phyloP scores from a whole-genome alignment of 108 stramenopile genomes.

The Nannochloropsis gaditana region DNA sequence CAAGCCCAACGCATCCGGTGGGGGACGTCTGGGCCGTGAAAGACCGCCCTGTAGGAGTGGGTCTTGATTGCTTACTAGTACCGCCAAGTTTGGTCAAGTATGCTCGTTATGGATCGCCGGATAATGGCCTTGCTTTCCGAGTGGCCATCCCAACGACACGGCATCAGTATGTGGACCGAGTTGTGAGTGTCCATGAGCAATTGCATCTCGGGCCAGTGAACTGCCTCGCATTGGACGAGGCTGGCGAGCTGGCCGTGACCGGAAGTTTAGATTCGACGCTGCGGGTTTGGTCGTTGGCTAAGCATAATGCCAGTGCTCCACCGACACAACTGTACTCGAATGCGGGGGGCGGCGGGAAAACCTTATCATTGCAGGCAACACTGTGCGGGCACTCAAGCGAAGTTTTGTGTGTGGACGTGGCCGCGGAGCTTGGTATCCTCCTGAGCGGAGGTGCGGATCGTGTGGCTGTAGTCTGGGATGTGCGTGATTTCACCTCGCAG shows the following conservation, averaged over 20 bases:
- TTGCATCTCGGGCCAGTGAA: constrained; percentile 76
- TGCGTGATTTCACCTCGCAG: constrained; percentile 73
- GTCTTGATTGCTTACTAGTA: constrained; percentile 11
- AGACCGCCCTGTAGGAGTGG: constrained; percentile 34
- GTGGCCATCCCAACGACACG: not conserved
- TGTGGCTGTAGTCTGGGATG: constrained; percentile 80
- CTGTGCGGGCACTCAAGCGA: constrained; percentile 79
- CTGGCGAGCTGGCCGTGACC: constrained; percentile 73
- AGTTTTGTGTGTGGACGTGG: constrained; percentile 75
- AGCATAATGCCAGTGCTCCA: constrained; percentile 26
- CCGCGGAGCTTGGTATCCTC: constrained; percentile 71
- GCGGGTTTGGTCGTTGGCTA: constrained; percentile 75
- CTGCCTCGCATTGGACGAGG: constrained; percentile 63
- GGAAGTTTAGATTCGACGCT: constrained; percentile 82
- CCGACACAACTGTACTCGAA: constrained; percentile 25
- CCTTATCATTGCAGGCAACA: constrained; percentile 66
- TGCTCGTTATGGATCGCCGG: constrained; percentile 36
- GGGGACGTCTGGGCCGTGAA: constrained; percentile 44
- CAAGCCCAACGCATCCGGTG: constrained; percentile 21
- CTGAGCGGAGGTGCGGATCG: constrained; percentile 72
- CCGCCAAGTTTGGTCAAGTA: constrained; percentile 36
- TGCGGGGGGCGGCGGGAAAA: constrained; percentile 51
- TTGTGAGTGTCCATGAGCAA: constrained; percentile 79
- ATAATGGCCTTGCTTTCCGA: constrained; percentile 35
- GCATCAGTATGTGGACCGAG: constrained; percentile 59